Percentiles rank a stretch among this genome's conserved stretches.
phyloP scores from a whole-genome alignment of 768 basidiomycete genomes.

The Hemileccinum impolitum region DNA sequence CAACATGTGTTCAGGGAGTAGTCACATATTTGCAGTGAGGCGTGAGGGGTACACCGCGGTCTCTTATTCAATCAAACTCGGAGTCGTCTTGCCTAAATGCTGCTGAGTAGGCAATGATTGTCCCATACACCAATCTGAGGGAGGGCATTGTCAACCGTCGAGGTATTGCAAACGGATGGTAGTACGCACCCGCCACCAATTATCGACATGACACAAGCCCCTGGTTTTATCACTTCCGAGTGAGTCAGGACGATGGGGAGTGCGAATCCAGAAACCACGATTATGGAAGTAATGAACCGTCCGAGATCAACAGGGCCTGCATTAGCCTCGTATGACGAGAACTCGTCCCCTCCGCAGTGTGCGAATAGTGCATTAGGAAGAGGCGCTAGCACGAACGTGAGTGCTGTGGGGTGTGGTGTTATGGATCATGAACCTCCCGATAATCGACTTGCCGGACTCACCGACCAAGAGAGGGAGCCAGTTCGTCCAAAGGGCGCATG shows the following conservation, averaged over 20 bases:
- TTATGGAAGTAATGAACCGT: slow-evolving; percentile 85
- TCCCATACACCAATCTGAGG: slow-evolving; percentile 78
- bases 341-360: slow-evolving; percentile 90
- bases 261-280: slow-evolving; percentile 92
- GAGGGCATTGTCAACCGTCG: neutral
- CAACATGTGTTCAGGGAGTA: slow-evolving; percentile 8
- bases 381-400: slow-evolving; percentile 94
- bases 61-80: slow-evolving; percentile 59
- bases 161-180: neutral
- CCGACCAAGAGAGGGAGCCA: slow-evolving; percentile 98
- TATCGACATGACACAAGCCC: slow-evolving; percentile 92
- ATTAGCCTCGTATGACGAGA: slow-evolving; percentile 70
- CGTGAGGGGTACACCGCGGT: neutral
- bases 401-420: slow-evolving; percentile 46
- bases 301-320: slow-evolving; percentile 83
- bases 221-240: slow-evolving; percentile 78
- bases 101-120: slow-evolving; percentile 83
- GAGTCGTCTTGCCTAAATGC: slow-evolving; percentile 78
- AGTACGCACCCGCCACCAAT: slow-evolving; percentile 74
- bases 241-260: slow-evolving; percentile 91
- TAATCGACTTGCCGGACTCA: slow-evolving; percentile 39
- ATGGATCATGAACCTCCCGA: neutral
- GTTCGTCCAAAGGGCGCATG: slow-evolving; percentile 93
- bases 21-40: slow-evolving; percentile 15
- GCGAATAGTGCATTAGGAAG: slow-evolving; percentile 92